Conservation (phyloP, 495 filamentous ascomycete genomes). For the Pyrenula massariospora region DNA sequence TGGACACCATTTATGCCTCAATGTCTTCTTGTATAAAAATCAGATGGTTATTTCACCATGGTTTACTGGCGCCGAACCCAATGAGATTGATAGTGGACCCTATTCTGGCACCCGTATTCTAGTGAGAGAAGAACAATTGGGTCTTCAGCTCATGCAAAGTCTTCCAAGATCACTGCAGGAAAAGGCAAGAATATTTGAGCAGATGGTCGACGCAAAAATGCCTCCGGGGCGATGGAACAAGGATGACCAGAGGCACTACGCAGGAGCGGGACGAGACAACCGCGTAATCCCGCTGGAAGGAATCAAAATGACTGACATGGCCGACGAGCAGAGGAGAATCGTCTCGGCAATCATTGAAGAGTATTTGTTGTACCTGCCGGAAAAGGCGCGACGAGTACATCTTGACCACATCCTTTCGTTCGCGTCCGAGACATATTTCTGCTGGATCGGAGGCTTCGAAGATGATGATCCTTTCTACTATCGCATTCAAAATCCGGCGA, state of each 20-base stretch:
- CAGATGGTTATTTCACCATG: constrained; percentile 56
- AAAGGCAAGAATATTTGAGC: constrained; percentile 41
- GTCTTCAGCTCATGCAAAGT: constrained; percentile 56
- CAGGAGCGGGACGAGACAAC: constrained; percentile 68
- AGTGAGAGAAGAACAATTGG: constrained; percentile 49
- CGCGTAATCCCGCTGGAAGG: constrained; percentile 66
- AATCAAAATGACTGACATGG: constrained; percentile 33
- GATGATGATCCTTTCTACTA: constrained; percentile 65
- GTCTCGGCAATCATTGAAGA: constrained; percentile 44
- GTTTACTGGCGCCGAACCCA: constrained; percentile 71
- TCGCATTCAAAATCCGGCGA: constrained; percentile 60
- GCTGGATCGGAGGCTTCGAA: constrained; percentile 59
- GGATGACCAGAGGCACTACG: constrained; percentile 61
- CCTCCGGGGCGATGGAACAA: constrained; percentile 55
- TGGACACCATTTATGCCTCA: constrained; percentile 65
- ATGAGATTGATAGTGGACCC: constrained; percentile 54
- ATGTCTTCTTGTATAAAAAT: constrained; percentile 46
- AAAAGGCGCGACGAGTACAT: constrained; percentile 32
- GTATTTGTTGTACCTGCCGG: constrained; percentile 54
- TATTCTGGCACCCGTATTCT: constrained; percentile 50
- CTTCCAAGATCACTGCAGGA: constrained; percentile 32
- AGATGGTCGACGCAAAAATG: constrained; percentile 50
- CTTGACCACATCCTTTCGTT: constrained; percentile 36
- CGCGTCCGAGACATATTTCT: constrained; percentile 59
- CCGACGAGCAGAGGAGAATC: constrained; percentile 31